phyloP scores from a whole-genome alignment of 495 filamentous ascomycete genomes.

The Physcia stellaris region DNA sequence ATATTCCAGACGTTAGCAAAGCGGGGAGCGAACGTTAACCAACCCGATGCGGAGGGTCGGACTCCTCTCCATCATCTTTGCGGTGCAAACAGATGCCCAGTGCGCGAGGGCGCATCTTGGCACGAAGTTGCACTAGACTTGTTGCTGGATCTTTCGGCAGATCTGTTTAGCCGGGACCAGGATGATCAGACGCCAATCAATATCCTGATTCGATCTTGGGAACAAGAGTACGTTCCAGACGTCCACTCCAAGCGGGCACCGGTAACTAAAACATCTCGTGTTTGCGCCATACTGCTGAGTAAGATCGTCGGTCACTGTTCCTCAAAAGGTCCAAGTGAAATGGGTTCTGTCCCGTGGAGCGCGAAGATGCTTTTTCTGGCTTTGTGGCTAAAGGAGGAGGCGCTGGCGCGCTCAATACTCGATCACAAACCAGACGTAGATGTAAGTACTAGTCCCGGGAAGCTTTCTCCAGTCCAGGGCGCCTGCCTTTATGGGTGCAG shows the following conservation, averaged over 20 bases:
- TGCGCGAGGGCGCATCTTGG: neutral
- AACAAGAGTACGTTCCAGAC: neutral
- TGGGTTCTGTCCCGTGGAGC: neutral
- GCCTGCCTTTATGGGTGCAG: slow-evolving; percentile 4
- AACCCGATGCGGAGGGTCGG: neutral
- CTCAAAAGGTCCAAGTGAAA: neutral
- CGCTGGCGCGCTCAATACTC: neutral
- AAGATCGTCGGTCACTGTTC: neutral
- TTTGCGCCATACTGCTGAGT: neutral
- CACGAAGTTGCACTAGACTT: neutral
- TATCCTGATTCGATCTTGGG: neutral
- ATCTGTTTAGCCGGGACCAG: neutral
- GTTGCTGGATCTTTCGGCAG: neutral
- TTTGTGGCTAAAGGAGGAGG: neutral
- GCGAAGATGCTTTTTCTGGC: neutral
- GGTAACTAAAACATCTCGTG: too few relatives aligned
- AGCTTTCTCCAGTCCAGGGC: neutral
- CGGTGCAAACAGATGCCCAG: too few relatives aligned
- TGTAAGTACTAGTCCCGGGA: neutral
- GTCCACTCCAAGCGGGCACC: neutral
- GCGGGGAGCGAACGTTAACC: neutral
- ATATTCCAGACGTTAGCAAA: neutral
- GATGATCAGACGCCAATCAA: neutral
- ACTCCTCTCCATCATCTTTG: slow-evolving; percentile 1
- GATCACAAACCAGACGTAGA: slow-evolving; percentile 1